Percentiles rank a stretch among this genome's conserved stretches.
Evolutionary conservation across 2,329 filamentous ascomycete genomes (phyloP).

Genomic region (Zymoseptoria crescenta): DNA sequence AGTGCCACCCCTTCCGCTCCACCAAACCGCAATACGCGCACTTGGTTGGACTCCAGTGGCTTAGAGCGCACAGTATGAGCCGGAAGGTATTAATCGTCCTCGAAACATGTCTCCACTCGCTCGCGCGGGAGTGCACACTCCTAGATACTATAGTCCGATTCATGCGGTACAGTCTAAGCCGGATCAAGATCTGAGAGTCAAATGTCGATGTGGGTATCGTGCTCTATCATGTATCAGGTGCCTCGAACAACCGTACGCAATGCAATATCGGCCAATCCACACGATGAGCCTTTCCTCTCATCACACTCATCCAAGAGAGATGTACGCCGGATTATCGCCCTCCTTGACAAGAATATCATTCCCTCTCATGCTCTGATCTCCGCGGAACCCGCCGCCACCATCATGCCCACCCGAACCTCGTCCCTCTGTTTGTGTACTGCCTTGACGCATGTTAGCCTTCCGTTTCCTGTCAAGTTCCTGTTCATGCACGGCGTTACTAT

Average conservation of each 20-base stretch:
- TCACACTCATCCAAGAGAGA: slow-evolving; percentile 23
- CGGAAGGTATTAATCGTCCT: no score
- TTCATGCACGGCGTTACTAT: slow-evolving; percentile 33
- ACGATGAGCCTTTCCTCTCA: neutral
- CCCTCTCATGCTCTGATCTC: slow-evolving; percentile 8
- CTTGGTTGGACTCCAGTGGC: no score
- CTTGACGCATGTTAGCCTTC: slow-evolving; percentile 22
- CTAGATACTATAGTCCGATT: no score
- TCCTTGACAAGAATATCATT: slow-evolving; percentile 27
- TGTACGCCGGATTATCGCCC: slow-evolving; percentile 27
- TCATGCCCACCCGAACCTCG: slow-evolving; percentile 3
- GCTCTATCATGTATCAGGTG: slow-evolving; percentile 6
- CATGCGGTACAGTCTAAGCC: neutral
- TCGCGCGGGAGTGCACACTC: no score
- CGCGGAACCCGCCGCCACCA: slow-evolving; percentile 1
- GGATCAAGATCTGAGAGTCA: neutral
- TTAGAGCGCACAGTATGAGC: no score
- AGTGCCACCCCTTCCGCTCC: no score
- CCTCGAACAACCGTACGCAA: neutral
- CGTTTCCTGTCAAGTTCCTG: slow-evolving; percentile 34
- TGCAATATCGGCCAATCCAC: neutral
- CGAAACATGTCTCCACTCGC: no score
- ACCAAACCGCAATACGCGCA: no score
- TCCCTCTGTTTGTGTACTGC: slow-evolving; percentile 22
- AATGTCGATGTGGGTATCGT: slow-evolving; percentile 7